phyloP scores from a whole-genome alignment of 169 alveolate species.

The Plasmodium knowlesi region DNA sequence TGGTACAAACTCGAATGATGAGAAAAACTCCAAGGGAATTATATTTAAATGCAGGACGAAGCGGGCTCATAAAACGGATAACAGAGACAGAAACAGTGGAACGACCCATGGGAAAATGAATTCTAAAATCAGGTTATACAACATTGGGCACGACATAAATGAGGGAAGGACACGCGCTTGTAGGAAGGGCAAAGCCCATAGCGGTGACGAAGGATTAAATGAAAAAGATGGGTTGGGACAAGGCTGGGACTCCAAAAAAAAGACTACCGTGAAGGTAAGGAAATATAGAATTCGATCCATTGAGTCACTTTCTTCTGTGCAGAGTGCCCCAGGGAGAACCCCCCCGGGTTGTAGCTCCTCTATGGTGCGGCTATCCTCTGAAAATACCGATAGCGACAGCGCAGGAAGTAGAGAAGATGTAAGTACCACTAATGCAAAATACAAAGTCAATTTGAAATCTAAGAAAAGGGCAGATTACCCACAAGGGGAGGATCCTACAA shows the following conservation, averaged over 20 bases:
- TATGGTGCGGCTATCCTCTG: neutral
- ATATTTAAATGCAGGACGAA: constrained; percentile 1
- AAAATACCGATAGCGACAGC: neutral
- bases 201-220: neutral
- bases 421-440: neutral
- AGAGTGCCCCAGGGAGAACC: neutral
- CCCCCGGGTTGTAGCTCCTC: neutral
- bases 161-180: neutral
- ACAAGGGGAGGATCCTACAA: neutral
- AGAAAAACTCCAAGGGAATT: constrained; percentile 16
- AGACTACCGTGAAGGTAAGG: constrained; percentile 1
- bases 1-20: neutral
- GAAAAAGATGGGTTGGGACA: neutral
- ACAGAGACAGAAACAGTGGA: neutral
- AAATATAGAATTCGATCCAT: neutral
- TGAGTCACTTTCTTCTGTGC: neutral
- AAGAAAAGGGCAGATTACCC: neutral
- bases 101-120: neutral
- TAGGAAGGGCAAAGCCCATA: neutral
- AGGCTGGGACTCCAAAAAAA: neutral
- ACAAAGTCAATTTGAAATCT: neutral
- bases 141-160: neutral
- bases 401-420: neutral
- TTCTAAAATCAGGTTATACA: neutral
- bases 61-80: neutral